Base-by-base conservation (phyloP, 2,329 filamentous ascomycete genomes). In the Aspergillus floridensis region DNA sequence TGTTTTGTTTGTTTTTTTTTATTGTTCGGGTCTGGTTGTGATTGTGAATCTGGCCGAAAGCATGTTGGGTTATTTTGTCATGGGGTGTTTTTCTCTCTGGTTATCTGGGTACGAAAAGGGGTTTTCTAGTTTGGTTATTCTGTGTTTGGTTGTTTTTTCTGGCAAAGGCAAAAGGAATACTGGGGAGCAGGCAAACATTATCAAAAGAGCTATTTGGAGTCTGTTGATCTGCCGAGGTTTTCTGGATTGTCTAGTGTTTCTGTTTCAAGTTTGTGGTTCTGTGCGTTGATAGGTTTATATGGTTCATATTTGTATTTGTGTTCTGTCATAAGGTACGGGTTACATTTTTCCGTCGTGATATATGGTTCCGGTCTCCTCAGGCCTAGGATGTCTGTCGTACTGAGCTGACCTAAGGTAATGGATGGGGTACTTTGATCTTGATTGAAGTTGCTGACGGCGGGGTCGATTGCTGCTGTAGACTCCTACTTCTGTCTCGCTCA, bases 141-240 rank as follows among this genome's bases (percentile, higher is more conserved):
- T 26, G 24, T 26, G 24, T 26, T 26, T 21, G 21, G 35, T 49
- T 59, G 10, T 53, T 41, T 53, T 57, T 58, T 35, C 41, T 60
- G 7, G 26, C 26, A 29, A 29, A 55, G 62, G 66, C 58, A 53
- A 56, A 62, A 52, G 59, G 63, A 63, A 65, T 48, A 63, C 29
- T 22, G 44, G 59, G 63, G 56, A 62, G 64, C 60, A 61, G 61
- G 63, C 60, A 65, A 64, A 66, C 59, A 61, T 63, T 48, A 66
- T 63, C 50, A 65, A 66, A 66, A 64, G 65, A 67, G 64, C 64
- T 63, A 47, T 35, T 35, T 35, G 65, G 65, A 67, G 65, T 67
- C 63, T 63, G 38, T 44, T 19, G 64, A 65, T 63, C 57, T 65
- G 61, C 59, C 57, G 55, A 57, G 49, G 55, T 16, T 64, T 29